These are phyloP conservation scores for Pisolithus marmoratus DNA, from an alignment of 768 basidiomycete species.

Conservation along the genomic window DNA sequence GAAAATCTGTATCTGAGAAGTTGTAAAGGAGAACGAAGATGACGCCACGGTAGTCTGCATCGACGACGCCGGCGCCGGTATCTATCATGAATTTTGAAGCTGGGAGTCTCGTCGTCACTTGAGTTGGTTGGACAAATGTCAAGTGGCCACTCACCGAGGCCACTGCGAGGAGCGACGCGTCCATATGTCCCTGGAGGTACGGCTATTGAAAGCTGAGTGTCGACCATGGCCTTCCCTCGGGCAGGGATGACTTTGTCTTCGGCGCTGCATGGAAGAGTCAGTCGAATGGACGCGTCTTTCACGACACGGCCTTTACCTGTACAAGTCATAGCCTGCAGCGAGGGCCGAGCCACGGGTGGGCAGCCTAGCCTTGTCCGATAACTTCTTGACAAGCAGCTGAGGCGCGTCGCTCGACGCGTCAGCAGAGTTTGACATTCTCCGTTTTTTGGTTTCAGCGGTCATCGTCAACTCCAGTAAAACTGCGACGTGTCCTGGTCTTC, in stretches of 20 bases:
- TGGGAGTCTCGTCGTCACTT: constrained; percentile 24
- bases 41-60: constrained; percentile 91
- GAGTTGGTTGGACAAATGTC: neutral
- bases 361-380: constrained; percentile 73
- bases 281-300: neutral
- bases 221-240: constrained; percentile 84
- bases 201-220: constrained; percentile 90
- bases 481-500: constrained; percentile 18
- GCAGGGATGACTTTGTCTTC: constrained; percentile 83
- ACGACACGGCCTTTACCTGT: constrained; percentile 48
- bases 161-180: constrained; percentile 92
- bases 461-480: constrained; percentile 5
- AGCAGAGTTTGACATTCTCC: constrained; percentile 48
- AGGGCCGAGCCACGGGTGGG: constrained; percentile 84
- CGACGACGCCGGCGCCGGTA: constrained; percentile 95
- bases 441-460: constrained; percentile 43
- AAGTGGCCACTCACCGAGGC: constrained; percentile 62
- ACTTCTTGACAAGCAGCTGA: constrained; percentile 76
- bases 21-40: constrained; percentile 94
- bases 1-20: constrained; percentile 82
- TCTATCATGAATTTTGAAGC: constrained; percentile 98
- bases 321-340: constrained; percentile 93
- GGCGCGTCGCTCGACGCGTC: constrained; percentile 30
- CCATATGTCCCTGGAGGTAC: constrained; percentile 94
- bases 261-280: constrained; percentile 46